A percentile compares a stretch with the other conserved stretches of the same genome.
phyloP scores from a whole-genome alignment of 2,329 filamentous ascomycete species.

The Colletotrichum tanaceti region DNA sequence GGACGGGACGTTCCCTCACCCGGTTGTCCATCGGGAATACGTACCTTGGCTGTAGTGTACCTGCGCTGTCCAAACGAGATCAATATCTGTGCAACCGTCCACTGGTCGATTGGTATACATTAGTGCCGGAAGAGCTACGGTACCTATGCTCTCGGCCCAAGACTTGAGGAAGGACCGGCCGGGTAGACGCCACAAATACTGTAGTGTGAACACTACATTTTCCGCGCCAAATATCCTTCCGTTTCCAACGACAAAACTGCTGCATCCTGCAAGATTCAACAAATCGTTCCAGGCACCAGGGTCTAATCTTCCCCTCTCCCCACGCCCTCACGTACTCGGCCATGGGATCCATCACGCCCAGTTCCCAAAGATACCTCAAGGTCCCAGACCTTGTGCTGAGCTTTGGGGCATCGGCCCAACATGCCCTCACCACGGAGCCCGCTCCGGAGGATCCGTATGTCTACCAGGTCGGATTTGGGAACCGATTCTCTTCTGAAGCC shows the following conservation, averaged over 20 bases:
- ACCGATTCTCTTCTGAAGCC: slow-evolving; percentile 43
- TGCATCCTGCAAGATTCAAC: background rate
- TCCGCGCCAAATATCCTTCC: slow-evolving; percentile 24
- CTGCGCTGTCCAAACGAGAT: slow-evolving; percentile 12
- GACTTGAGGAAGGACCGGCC: slow-evolving; percentile 6
- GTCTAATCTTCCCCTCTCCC: slow-evolving; percentile 1
- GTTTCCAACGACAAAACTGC: slow-evolving; percentile 2
- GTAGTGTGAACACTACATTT: slow-evolving; percentile 29
- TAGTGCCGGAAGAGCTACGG: slow-evolving; percentile 38
- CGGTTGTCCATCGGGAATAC: slow-evolving; percentile 15
- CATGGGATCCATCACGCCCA: slow-evolving; percentile 34
- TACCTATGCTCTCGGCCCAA: slow-evolving; percentile 23
- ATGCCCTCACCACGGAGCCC: slow-evolving; percentile 36
- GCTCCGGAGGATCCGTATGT: slow-evolving; percentile 40
- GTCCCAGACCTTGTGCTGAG: slow-evolving; percentile 6
- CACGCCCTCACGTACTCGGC: background rate
- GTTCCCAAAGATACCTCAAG: slow-evolving; percentile 21
- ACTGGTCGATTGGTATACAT: slow-evolving; percentile 33
- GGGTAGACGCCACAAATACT: slow-evolving; percentile 31
- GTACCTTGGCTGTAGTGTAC: slow-evolving; percentile 23
- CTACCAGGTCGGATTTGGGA: slow-evolving; percentile 44
- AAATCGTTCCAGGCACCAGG: background rate
- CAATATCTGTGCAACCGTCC: slow-evolving; percentile 21
- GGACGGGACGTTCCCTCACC: slow-evolving; percentile 23
- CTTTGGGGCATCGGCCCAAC: slow-evolving; percentile 38